phyloP scores from a whole-genome alignment of 73 alveolate genomes.

The Paramecium primaurelia region DNA sequence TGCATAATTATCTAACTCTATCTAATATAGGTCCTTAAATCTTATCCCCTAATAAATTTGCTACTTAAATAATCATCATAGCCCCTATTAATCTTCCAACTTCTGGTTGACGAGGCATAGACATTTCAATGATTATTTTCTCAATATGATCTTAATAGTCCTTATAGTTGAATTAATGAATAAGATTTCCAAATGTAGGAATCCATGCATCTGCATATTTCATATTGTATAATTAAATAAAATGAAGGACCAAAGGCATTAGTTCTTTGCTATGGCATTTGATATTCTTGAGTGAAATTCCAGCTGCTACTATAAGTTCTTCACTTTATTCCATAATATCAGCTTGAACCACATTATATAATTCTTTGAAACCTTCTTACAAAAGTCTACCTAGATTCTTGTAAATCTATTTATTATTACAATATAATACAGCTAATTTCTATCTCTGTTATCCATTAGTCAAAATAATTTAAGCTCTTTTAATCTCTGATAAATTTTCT shows the following conservation, averaged over 20 bases:
- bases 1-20: neutral
- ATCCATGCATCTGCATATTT: slow-evolving; percentile 34
- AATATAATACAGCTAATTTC: neutral
- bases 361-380: neutral
- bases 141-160: neutral
- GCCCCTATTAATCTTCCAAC: slow-evolving; percentile 22
- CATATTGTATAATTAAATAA: neutral
- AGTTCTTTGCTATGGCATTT: neutral
- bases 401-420: neutral
- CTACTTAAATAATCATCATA: neutral
- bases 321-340: slow-evolving; percentile 31
- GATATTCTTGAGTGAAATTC: neutral
- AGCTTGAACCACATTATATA: neutral
- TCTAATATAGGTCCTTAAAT: neutral
- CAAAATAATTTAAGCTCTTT: slow-evolving; percentile 11
- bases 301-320: neutral
- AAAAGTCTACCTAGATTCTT: neutral
- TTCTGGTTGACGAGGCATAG: slow-evolving; percentile 2
- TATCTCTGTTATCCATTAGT: neutral
- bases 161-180: neutral
- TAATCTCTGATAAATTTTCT: slow-evolving; percentile 15
- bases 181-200: neutral
- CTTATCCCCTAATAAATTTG: neutral
- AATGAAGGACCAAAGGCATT: neutral
- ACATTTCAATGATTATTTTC: neutral